These are phyloP conservation scores for Russula sp. DNA, from an alignment of 768 basidiomycete species.

Conservation along the genomic window DNA sequence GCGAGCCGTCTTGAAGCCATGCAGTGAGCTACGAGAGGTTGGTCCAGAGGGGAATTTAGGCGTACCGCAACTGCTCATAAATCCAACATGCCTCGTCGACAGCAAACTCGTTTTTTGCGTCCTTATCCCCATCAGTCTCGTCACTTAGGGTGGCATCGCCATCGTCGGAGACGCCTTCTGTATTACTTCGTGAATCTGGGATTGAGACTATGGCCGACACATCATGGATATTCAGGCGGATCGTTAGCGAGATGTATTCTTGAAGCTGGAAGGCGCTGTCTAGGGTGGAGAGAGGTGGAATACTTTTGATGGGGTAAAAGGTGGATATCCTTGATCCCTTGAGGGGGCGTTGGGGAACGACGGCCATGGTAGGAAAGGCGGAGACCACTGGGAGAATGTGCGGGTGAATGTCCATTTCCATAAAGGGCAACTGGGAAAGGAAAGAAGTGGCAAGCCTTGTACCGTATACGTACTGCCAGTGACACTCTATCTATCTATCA, in stretches of 20 bases:
- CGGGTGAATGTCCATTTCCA: neutral
- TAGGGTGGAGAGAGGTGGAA: constrained; percentile 64
- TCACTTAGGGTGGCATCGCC: constrained; percentile 26
- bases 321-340: constrained; percentile 74
- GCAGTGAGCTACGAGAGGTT: neutral
- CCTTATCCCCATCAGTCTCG: constrained; percentile 31
- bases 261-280: constrained; percentile 94
- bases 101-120: constrained; percentile 41
- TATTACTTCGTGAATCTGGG: constrained; percentile 38
- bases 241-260: constrained; percentile 87
- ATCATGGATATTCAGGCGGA: constrained; percentile 82
- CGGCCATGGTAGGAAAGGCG: constrained; percentile 10
- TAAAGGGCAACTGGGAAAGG: neutral
- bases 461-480: too few relatives aligned
- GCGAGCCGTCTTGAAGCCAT: constrained; percentile 61
- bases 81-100: constrained; percentile 87
- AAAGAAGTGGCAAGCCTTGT: too few relatives aligned
- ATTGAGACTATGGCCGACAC: constrained; percentile 75
- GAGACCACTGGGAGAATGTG: neutral
- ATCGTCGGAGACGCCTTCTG: constrained; percentile 24
- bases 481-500: too few relatives aligned
- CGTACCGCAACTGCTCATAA: constrained; percentile 58
- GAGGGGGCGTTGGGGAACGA: constrained; percentile 54
- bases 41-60: neutral
- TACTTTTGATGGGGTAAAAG: constrained; percentile 69